These are phyloP conservation scores for Nidula microcarpa DNA, from an alignment of 768 basidiomycete genomes.

Conservation along the genomic window DNA sequence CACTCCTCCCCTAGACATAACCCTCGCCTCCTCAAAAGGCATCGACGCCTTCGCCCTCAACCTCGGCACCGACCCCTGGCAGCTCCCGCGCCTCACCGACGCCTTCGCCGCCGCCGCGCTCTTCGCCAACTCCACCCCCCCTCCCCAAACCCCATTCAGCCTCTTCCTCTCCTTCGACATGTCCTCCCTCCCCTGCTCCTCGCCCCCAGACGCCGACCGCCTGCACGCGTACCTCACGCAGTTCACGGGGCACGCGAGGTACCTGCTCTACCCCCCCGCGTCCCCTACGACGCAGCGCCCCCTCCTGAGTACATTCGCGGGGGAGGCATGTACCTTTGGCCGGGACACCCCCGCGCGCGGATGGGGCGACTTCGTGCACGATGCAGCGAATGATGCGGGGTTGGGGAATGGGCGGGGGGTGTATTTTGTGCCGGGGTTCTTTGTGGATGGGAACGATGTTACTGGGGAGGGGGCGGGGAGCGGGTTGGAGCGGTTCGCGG, in stretches of 20 bases:
- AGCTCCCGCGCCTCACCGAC: slow-evolving; percentile 35
- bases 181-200: slow-evolving; percentile 38
- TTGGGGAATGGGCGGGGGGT: slow-evolving; percentile 16
- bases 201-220: slow-evolving; percentile 23
- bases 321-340: slow-evolving; percentile 53
- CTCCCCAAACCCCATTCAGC: slow-evolving; percentile 29
- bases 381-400: slow-evolving; percentile 1
- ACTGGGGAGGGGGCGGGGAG: not conserved
- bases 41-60: slow-evolving; percentile 58
- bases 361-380: slow-evolving; percentile 35
- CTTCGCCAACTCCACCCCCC: not conserved
- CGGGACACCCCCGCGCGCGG: slow-evolving; percentile 31
- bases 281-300: slow-evolving; percentile 19
- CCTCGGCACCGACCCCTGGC: slow-evolving; percentile 47
- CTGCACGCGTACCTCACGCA: slow-evolving; percentile 32
- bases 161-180: slow-evolving; percentile 47
- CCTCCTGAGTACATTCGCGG: slow-evolving; percentile 52
- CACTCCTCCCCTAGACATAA: slow-evolving; percentile 34
- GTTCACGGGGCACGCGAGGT: slow-evolving; percentile 37
- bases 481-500: slow-evolving; percentile 29
- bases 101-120: slow-evolving; percentile 38
- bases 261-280: slow-evolving; percentile 24
- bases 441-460: slow-evolving; percentile 29
- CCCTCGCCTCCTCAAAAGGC: slow-evolving; percentile 42
- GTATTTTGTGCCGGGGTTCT: slow-evolving; percentile 58